Base-by-base conservation (phyloP, 257 asterid genomes). In the Parsonsia alboflavescens region DNA sequence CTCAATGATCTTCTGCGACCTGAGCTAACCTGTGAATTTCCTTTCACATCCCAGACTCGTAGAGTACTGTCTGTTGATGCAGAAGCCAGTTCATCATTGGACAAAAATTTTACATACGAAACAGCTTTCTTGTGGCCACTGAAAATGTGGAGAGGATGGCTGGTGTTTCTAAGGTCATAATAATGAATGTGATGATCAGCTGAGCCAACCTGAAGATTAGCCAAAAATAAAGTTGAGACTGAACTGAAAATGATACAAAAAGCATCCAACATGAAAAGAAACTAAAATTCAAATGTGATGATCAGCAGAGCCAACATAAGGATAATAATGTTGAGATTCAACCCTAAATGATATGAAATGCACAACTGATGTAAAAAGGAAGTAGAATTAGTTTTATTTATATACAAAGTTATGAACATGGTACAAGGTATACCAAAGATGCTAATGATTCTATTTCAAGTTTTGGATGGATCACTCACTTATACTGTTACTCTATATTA, bases 121-220 rank as follows among this genome's bases (percentile, higher is more conserved):
- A 84, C 88, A 46, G 88, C 66, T 74, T 82, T 84, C 63, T 72
- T 80, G 45, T 84, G 88, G 44, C 88, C 88, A 73, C 81, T 77
- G 57, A 84, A 84, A 59, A 80, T 76, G 75, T 84, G 81, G 33
- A 82, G 48, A 7, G 88, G 86, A 12, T 73, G 77, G 73, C 83
- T 72, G 36, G 82, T 82, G 73, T 84, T 84, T 75, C 88, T 77
- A 21, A 84, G 62, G 65, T 84, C 88, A 79, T 84, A 84, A 75
- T 84, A 82, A 77, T 84, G 86, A 41, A 84, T 82, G 73, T 82
- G 84, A 57, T 84, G 88, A 46, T 84, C 88, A 7, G 88, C 88
- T 41, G 88, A 84, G 69, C 86, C 88, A 68, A 82, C 88, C 86
- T 79, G 75, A 63, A 63, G 72, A 28, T 76, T 12, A 24, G 1